Base-by-base conservation (phyloP, 2,329 filamentous ascomycete genomes). In the Pseudogymnoascus sp. region DNA sequence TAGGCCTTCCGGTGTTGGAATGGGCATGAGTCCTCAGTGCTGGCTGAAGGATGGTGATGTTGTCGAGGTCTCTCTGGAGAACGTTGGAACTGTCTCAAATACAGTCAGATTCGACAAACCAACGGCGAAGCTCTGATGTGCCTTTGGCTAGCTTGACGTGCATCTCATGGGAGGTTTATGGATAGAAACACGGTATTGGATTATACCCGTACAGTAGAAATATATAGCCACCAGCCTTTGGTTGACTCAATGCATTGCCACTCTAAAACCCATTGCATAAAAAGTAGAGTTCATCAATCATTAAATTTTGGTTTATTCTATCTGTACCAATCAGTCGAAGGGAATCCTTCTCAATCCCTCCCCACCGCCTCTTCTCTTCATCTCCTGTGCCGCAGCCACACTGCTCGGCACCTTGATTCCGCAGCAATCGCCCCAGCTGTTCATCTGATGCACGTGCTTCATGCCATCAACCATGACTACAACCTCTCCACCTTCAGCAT, bases 381-480 rank as follows among this genome's bases (percentile, higher is more conserved):
- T 88, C 77, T 96, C 93, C 69, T 92, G 88, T 12, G 91, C 91
- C 0, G 95, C 96, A 28, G 93, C 96, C 64, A 97, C 83, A 62
- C 91, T 93, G 73, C 93, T 96, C 0, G 95, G 96, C 14, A 99
- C 95, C 70, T 96, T 93, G 76, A 99, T 99, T 25, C 95, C 95
- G 73, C 95, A 99, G 75, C 95, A 99, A 75, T 99, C 95, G 4
- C 93, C 93, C 90, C 95, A 99, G 21, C 85, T 85, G 63, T 81
- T 85, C 59, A 84, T 83, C 60, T 88, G 84, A 75, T 95, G 89
- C 66, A 88, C 83, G 75, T 92, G 88, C 68, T 82, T 84, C 76
- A 86, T 84, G 28, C 84, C 86, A 67, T 86, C 84, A 63, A 84
- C 82, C 66, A 87, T 84, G 25, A 88, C 83, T 25, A 86, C 78